A percentile compares a stretch with the other conserved stretches of the same genome.
Conservation (phyloP, 2,329 filamentous ascomycete genomes). For the Chrysosphaeria jannelii region DNA sequence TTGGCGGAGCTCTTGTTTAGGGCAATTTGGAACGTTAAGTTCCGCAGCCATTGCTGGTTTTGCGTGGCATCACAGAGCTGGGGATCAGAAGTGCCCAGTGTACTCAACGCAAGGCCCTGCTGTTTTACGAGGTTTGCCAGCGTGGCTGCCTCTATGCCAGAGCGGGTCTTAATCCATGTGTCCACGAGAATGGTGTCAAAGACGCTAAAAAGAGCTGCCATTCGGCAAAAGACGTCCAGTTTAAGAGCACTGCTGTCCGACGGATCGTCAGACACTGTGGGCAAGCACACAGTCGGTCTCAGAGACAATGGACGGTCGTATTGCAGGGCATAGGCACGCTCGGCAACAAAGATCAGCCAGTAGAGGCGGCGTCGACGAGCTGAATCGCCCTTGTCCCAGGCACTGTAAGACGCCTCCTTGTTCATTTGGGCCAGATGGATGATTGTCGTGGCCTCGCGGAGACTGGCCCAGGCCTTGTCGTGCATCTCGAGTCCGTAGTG, state of each 20-base stretch:
- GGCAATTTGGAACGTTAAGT: slow-evolving; percentile 31
- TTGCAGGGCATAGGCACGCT: slow-evolving; percentile 43
- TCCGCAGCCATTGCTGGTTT: slow-evolving; percentile 35
- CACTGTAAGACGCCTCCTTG: slow-evolving; percentile 29
- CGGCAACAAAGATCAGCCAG: slow-evolving; percentile 42
- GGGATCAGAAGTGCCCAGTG: slow-evolving; percentile 20
- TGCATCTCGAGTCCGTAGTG: slow-evolving; percentile 43
- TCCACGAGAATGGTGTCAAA: slow-evolving; percentile 34
- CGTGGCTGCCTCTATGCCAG: slow-evolving; percentile 24
- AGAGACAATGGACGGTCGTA: slow-evolving; percentile 39
- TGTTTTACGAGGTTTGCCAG: slow-evolving; percentile 29
- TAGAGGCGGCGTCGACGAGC: slow-evolving; percentile 35
- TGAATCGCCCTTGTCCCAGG: slow-evolving; percentile 26
- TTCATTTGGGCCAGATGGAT: slow-evolving; percentile 27
- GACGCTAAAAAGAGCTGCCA: slow-evolving; percentile 31
- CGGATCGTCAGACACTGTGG: slow-evolving; percentile 28
- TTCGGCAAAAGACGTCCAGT: slow-evolving; percentile 23
- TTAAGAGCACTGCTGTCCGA: slow-evolving; percentile 21
- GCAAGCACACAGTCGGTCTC: slow-evolving; percentile 35
- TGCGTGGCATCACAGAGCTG: slow-evolving; percentile 22
- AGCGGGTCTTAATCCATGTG: slow-evolving; percentile 34
- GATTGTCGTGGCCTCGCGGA: slow-evolving; percentile 49
- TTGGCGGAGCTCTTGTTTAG: slow-evolving; percentile 16
- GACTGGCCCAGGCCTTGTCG: slow-evolving; percentile 49
- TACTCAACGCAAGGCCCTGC: slow-evolving; percentile 21